Percentiles rank a stretch among this genome's conserved stretches.
Conservation (phyloP, 768 basidiomycete species). For the Dacryopinax spathularia region DNA sequence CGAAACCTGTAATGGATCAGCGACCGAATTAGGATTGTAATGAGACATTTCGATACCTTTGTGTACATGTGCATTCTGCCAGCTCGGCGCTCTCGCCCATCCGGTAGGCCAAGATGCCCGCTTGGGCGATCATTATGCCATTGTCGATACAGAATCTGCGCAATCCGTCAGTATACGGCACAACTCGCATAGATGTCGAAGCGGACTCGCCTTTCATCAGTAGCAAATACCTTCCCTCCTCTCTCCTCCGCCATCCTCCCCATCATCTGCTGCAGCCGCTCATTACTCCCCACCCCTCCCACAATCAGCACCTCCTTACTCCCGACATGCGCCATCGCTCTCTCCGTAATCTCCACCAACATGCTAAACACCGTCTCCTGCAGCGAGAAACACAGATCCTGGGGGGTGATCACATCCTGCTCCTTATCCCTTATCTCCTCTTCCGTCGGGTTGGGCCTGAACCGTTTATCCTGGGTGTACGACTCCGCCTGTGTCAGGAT, state of each 20-base stretch:
- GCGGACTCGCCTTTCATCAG: slow-evolving; percentile 67
- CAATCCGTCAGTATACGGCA: background rate
- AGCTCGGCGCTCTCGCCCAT: slow-evolving; percentile 78
- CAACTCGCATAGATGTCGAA: background rate
- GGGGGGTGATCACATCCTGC: slow-evolving; percentile 70
- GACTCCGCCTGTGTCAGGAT: slow-evolving; percentile 78
- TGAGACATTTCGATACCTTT: slow-evolving; percentile 40
- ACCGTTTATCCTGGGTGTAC: slow-evolving; percentile 78
- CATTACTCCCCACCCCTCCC: slow-evolving; percentile 97
- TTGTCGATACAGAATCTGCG: slow-evolving; percentile 99
- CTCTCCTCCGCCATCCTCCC: slow-evolving; percentile 88
- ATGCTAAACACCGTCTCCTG: slow-evolving; percentile 97
- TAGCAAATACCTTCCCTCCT: slow-evolving; percentile 79
- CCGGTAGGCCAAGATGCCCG: slow-evolving; percentile 77
- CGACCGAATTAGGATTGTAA: background rate
- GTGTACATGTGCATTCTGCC: slow-evolving; percentile 74
- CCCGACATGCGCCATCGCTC: slow-evolving; percentile 97
- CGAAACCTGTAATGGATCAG: slow-evolving; percentile 50
- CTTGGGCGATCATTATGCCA: slow-evolving; percentile 99
- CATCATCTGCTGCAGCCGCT: slow-evolving; percentile 97
- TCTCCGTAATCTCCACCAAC: slow-evolving; percentile 97
- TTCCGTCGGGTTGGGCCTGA: slow-evolving; percentile 28
- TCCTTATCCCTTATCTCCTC: slow-evolving; percentile 22
- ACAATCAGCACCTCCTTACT: slow-evolving; percentile 94
- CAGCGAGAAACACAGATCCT: slow-evolving; percentile 92